Evolutionary conservation across 345 rosid genomes (phyloP).

Genomic region (Anacardium occidentale): DNA sequence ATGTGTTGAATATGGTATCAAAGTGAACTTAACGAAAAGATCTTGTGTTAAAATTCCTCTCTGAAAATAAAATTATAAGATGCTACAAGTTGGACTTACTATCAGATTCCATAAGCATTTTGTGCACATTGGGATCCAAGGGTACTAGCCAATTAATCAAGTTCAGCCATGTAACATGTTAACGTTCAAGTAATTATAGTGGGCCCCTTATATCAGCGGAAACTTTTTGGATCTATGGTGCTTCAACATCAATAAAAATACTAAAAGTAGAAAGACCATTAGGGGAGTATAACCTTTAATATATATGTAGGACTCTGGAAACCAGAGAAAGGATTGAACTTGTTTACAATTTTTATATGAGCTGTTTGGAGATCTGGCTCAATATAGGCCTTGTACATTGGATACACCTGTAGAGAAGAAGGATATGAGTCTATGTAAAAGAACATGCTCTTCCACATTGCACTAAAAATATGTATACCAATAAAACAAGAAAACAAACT

Average conservation of each 20-base stretch:
- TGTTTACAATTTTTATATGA: slow-evolving; percentile 84
- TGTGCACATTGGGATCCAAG: no score
- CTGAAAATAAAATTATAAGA: no score
- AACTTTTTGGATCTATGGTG: not conserved
- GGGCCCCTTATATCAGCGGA: not conserved
- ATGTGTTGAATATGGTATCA: not conserved
- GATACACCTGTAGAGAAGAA: slow-evolving; percentile 69
- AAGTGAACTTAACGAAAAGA: not conserved
- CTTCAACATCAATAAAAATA: not conserved
- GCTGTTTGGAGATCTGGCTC: slow-evolving; percentile 99
- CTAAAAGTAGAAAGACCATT: slow-evolving; percentile 2
- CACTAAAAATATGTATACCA: not conserved
- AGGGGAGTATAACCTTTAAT: slow-evolving; percentile 63
- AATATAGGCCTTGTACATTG: slow-evolving; percentile 98
- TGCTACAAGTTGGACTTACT: no score
- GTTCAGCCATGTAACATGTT: not conserved
- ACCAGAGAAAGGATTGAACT: slow-evolving; percentile 94
- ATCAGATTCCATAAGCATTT: not conserved
- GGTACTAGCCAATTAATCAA: not conserved
- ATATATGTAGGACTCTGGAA: slow-evolving; percentile 96
- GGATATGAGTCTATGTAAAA: slow-evolving; percentile 14
- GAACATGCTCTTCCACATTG: slow-evolving; percentile 2
- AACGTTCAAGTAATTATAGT: no score
- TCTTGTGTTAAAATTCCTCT: not conserved
- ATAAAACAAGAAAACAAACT: slow-evolving; percentile 33